These are phyloP conservation scores for Mycena rebaudengoi DNA, from an alignment of 768 basidiomycete genomes.

Conservation along the genomic window DNA sequence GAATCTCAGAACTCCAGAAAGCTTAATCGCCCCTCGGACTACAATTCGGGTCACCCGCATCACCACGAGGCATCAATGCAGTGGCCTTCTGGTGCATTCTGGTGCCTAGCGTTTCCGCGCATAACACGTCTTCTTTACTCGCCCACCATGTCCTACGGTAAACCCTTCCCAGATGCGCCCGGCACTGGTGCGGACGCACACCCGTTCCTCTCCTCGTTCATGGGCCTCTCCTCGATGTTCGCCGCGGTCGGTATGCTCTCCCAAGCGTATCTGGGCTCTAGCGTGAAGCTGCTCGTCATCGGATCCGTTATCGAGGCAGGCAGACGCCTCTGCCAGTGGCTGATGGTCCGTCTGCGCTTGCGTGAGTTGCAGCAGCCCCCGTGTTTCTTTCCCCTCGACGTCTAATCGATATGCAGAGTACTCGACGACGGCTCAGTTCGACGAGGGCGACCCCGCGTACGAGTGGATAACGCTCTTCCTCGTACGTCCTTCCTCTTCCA, in stretches of 20 bases:
- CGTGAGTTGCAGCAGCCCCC: no score
- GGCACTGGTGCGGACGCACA: no score
- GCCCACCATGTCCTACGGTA: no score
- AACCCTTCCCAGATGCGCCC: no score
- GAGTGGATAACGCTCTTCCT: constrained; percentile 59
- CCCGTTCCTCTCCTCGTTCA: constrained; percentile 13
- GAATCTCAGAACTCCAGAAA: no score
- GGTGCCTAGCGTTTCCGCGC: no score
- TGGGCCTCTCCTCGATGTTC: constrained; percentile 20
- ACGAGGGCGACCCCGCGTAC: constrained; percentile 56
- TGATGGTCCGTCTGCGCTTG: no score
- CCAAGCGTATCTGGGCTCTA: constrained; percentile 6
- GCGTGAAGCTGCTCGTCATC: constrained; percentile 19
- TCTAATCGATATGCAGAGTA: constrained; percentile 42
- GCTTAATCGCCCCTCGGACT: no score
- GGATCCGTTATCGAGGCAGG: constrained; percentile 22
- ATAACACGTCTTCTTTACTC: no score
- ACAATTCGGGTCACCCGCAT: no score
- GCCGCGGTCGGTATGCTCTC: constrained; percentile 13
- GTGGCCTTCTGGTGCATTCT: no score
- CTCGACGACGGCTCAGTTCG: constrained; percentile 53
- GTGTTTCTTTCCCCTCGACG: not conserved
- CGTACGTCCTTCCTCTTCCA: constrained; percentile 33
- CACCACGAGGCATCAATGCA: no score
- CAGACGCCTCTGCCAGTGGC: constrained; percentile 14